These are phyloP conservation scores for Phytophthora ohioensis DNA, from an alignment of 352 stramenopile species.

Conservation along the genomic window DNA sequence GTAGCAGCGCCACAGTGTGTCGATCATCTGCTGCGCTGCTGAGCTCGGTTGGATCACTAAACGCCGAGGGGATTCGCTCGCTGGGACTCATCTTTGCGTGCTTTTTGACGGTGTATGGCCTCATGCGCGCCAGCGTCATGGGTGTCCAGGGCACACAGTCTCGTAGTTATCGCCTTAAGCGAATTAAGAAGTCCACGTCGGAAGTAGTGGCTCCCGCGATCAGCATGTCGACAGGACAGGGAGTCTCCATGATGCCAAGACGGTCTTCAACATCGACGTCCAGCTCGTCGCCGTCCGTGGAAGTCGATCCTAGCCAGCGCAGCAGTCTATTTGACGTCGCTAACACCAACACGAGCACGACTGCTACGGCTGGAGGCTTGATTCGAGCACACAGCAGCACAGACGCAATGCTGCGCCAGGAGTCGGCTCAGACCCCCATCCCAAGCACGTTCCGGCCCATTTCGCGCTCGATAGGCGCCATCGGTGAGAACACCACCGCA, in stretches of 20 bases:
- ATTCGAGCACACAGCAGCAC: conserved; percentile 32
- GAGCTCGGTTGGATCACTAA: conserved; percentile 27
- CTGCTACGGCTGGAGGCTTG: conserved; percentile 16
- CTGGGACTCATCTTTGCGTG: conserved; percentile 61
- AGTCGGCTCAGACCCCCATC: conserved; percentile 21
- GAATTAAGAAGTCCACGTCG: conserved; percentile 57
- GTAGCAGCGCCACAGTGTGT: conserved; percentile 8
- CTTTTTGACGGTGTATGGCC: conserved; percentile 63
- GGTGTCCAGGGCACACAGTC: conserved; percentile 59
- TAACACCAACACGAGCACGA: conserved; percentile 3
- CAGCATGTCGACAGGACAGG: conserved; percentile 9
- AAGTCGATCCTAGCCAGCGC: conserved; percentile 35
- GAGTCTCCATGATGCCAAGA: conserved; percentile 28
- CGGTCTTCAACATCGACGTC: conserved; percentile 47
- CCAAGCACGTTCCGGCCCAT: conserved; percentile 35
- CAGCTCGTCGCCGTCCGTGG: conserved; percentile 39
- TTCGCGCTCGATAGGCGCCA: conserved; percentile 32
- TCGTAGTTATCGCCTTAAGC: conserved; percentile 56
- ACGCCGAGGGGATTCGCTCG: conserved; percentile 49
- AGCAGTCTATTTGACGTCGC: conserved; percentile 31
- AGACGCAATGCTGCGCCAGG: conserved; percentile 18
- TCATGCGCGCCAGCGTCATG: conserved; percentile 64
- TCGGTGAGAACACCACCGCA: conserved; percentile 38
- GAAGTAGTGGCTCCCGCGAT: conserved; percentile 21
- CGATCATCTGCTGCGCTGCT: conserved; percentile 28